These are phyloP conservation scores for Panaeolus cyanescens DNA, from an alignment of 768 basidiomycete genomes.

Conservation along the genomic window DNA sequence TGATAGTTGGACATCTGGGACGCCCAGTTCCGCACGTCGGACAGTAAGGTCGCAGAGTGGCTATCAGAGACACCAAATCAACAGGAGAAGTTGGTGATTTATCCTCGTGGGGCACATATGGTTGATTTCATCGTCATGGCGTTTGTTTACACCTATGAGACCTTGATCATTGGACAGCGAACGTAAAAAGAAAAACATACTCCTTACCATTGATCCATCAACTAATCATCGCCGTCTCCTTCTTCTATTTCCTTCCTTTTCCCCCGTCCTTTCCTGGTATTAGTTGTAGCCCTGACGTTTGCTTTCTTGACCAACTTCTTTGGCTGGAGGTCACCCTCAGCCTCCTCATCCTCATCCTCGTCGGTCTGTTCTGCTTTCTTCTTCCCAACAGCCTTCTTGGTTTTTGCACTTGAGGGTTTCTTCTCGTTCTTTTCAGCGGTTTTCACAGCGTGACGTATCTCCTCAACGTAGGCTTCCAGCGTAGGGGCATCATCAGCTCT, in stretches of 20 bases:
- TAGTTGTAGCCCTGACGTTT: too few species aligned
- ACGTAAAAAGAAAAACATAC: too few species aligned
- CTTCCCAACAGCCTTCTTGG: neutral
- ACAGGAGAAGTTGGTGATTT: neutral
- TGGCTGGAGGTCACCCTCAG: slow-evolving; percentile 12
- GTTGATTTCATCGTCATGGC: neutral
- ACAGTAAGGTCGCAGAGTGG: neutral
- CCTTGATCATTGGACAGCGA: neutral
- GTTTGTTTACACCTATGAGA: neutral
- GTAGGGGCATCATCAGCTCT: neutral
- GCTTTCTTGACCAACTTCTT: neutral
- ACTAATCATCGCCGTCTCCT: neutral
- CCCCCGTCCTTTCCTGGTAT: neutral
- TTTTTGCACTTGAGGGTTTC: neutral
- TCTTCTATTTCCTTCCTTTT: neutral
- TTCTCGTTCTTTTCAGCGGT: slow-evolving; percentile 11
- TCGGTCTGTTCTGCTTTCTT: slow-evolving; percentile 5
- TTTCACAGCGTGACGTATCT: slow-evolving; percentile 19
- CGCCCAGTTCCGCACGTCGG: neutral
- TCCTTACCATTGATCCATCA: too few species aligned
- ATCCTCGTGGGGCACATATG: neutral
- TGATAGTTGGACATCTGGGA: neutral
- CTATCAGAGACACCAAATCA: neutral
- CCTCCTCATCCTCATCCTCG: slow-evolving; percentile 21
- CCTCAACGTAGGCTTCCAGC: slow-evolving; percentile 8